Evolutionary conservation across 306 rosid genomes (phyloP).

Genomic region (Castanopsis chinensis): DNA sequence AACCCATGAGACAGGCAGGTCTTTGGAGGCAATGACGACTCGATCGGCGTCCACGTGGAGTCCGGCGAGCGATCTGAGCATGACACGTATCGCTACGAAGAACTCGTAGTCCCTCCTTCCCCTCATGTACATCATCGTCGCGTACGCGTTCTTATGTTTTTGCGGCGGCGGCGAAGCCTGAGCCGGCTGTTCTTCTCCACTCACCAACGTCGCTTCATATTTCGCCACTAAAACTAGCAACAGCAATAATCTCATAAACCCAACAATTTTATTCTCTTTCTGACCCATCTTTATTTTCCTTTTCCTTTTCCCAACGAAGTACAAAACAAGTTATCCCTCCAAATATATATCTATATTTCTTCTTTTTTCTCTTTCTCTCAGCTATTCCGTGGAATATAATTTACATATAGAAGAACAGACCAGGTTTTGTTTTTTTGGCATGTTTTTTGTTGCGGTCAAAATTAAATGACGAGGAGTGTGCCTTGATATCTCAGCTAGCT

Average conservation of each 20-base stretch:
- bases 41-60: constrained; percentile 77
- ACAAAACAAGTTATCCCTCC: too few relatives aligned
- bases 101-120: constrained; percentile 90
- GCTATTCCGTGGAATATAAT: background rate
- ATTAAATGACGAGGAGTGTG: background rate
- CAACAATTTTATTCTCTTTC: constrained; percentile 17
- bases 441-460: background rate
- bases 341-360: too few relatives aligned
- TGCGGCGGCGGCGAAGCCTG: too few relatives aligned
- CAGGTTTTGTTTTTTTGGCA: background rate
- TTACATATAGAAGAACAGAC: background rate
- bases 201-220: background rate
- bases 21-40: constrained; percentile 82
- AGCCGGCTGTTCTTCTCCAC: background rate
- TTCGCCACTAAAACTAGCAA: background rate
- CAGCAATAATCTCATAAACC: constrained; percentile 1
- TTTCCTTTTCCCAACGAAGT: background rate
- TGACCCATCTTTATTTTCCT: background rate
- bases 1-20: constrained; percentile 76
- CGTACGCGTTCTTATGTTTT: constrained; percentile 62
- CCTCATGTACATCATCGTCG: constrained; percentile 93
- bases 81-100: constrained; percentile 72
- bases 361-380: background rate
- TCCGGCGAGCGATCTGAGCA: constrained; percentile 55
- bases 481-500: background rate